Evolutionary conservation across 352 stramenopile species (phyloP).

Genomic region (Phytophthora meadii): DNA sequence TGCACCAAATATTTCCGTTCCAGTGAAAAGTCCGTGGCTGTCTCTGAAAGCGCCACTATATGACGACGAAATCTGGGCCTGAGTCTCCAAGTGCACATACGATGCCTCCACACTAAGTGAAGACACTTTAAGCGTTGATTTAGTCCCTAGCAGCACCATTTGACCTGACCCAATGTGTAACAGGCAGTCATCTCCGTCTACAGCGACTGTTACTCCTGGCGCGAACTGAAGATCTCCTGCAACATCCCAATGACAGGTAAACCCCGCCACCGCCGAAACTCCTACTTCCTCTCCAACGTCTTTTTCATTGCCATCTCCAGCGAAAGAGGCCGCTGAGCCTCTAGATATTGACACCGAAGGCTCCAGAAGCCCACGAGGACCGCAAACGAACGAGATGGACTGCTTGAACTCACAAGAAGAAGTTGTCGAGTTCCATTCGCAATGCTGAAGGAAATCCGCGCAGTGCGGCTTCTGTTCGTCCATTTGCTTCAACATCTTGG

Average conservation of each 20-base stretch:
- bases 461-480: conserved; percentile 44
- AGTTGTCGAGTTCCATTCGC: conserved; percentile 53
- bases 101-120: conserved; percentile 64
- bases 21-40: conserved; percentile 40
- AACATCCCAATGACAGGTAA: conserved; percentile 68
- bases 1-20: conserved; percentile 51
- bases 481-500: conserved; percentile 4
- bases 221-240: conserved; percentile 59
- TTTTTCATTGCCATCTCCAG: background rate
- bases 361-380: conserved; percentile 13
- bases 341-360: conserved; percentile 1
- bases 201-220: conserved; percentile 40
- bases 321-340: conserved; percentile 3
- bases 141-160: conserved; percentile 52
- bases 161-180: conserved; percentile 61
- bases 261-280: conserved; percentile 29
- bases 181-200: conserved; percentile 62
- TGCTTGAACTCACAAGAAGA: conserved; percentile 58
- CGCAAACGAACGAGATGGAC: conserved; percentile 57
- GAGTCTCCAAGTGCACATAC: conserved; percentile 63
- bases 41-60: conserved; percentile 46
- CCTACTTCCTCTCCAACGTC: conserved; percentile 2
- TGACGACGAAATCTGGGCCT: conserved; percentile 40
- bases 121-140: conserved; percentile 45
- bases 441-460: conserved; percentile 48